A percentile compares a stretch with the other conserved stretches of the same genome.
Evolutionary conservation across 73 alveolate species (phyloP).

Genomic region (Paramecium pentaurelia): DNA sequence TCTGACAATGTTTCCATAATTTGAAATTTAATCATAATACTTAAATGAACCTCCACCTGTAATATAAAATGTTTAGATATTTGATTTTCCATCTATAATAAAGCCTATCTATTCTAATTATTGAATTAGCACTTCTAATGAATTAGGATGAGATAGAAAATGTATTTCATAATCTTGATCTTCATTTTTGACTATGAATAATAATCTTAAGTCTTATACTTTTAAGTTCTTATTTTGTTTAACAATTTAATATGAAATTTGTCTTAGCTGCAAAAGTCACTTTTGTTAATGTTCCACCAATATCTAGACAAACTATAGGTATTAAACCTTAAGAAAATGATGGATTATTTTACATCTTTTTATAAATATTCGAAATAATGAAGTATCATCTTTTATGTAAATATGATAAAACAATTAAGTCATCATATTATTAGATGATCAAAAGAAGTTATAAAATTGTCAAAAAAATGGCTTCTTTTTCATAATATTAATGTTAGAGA

Average conservation of each 20-base stretch:
- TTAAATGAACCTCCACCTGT: constrained; percentile 61
- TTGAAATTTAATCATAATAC: neutral
- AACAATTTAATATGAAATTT: neutral
- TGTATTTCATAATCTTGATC: neutral
- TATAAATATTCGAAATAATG: neutral
- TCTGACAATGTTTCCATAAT: constrained; percentile 23
- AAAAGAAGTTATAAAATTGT: neutral
- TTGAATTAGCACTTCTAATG: neutral
- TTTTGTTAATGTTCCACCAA: constrained; percentile 61
- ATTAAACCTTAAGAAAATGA: constrained; percentile 12
- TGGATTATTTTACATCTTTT: neutral
- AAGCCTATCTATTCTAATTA: neutral
- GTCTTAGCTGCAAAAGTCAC: constrained; percentile 27
- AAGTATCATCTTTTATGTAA: neutral
- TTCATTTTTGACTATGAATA: neutral
- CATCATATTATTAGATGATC: neutral
- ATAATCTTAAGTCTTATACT: neutral
- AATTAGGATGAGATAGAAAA: neutral
- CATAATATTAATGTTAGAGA: neutral
- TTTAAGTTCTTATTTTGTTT: neutral
- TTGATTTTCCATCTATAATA: neutral
- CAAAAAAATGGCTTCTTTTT: neutral
- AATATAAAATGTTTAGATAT: constrained; percentile 40
- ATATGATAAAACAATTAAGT: neutral
- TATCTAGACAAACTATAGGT: constrained; percentile 50